Percentiles rank a stretch among this genome's conserved stretches.
Conservation (phyloP, 2,329 filamentous ascomycete species). For the Raffaelea arxii region DNA sequence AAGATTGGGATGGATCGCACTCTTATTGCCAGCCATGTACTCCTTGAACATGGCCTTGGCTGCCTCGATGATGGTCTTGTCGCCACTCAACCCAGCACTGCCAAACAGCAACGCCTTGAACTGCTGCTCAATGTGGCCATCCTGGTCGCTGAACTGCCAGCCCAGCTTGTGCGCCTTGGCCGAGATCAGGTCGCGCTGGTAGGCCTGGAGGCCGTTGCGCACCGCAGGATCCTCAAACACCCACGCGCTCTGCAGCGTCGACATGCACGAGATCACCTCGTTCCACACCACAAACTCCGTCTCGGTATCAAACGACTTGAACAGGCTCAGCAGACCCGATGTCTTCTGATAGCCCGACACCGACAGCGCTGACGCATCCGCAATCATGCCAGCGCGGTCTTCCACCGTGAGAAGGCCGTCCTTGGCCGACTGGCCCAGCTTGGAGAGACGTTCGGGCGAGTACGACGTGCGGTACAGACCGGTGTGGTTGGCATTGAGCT, state of each 20-base stretch:
- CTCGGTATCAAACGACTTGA: slow-evolving; percentile 80
- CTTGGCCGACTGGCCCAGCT: slow-evolving; percentile 81
- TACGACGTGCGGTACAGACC: slow-evolving; percentile 89
- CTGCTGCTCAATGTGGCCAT: slow-evolving; percentile 85
- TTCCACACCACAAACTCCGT: slow-evolving; percentile 91
- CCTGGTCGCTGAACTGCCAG: slow-evolving; percentile 76
- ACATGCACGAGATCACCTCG: slow-evolving; percentile 73
- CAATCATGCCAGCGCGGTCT: slow-evolving; percentile 89
- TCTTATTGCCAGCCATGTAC: slow-evolving; percentile 68
- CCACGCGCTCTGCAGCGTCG: slow-evolving; percentile 75
- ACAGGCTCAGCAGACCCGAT: slow-evolving; percentile 73
- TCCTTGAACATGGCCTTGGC: slow-evolving; percentile 86
- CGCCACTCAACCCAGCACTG: slow-evolving; percentile 69
- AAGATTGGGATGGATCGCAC: slow-evolving; percentile 85
- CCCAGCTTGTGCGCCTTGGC: slow-evolving; percentile 77
- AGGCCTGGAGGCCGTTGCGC: slow-evolving; percentile 69
- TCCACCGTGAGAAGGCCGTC: slow-evolving; percentile 72
- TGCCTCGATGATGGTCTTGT: slow-evolving; percentile 66
- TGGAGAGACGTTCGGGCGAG: slow-evolving; percentile 69
- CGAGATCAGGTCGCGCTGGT: slow-evolving; percentile 69
- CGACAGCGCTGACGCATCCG: slow-evolving; percentile 82
- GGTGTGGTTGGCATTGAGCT: slow-evolving; percentile 91
- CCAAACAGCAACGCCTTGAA: slow-evolving; percentile 91
- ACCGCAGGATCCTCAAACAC: slow-evolving; percentile 70
- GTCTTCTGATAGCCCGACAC: slow-evolving; percentile 90